These are phyloP conservation scores for Cercospora citrullina DNA, from an alignment of 2,329 filamentous ascomycete species.

Conservation along the genomic window DNA sequence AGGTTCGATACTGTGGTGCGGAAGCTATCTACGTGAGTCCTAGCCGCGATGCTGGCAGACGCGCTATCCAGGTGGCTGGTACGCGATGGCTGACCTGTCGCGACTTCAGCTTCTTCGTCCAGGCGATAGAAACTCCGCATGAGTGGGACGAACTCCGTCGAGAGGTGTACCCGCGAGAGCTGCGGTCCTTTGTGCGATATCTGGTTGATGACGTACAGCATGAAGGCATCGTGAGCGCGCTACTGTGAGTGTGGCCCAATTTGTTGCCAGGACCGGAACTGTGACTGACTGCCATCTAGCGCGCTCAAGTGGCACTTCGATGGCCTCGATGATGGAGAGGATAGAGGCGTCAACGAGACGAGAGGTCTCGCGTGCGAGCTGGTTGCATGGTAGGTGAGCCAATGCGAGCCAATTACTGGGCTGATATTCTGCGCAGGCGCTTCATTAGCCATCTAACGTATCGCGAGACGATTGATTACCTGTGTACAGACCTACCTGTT, in stretches of 20 bases:
- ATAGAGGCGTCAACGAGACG: conserved; percentile 66
- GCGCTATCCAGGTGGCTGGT: conserved; percentile 12
- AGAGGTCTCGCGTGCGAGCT: conserved; percentile 76
- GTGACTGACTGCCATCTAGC: conserved; percentile 43
- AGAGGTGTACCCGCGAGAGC: conserved; percentile 58
- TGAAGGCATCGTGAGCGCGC: conserved; percentile 68
- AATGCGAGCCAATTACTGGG: background rate
- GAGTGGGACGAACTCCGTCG: conserved; percentile 74
- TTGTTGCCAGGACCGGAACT: background rate
- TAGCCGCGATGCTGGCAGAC: background rate
- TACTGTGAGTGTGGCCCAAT: conserved; percentile 56
- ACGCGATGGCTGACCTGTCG: conserved; percentile 16
- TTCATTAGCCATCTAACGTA: conserved; percentile 71
- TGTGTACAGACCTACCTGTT: conserved; percentile 65
- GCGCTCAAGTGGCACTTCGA: conserved; percentile 74
- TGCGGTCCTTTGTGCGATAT: conserved; percentile 65
- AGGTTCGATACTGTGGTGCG: conserved; percentile 64
- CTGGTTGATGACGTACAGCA: conserved; percentile 65
- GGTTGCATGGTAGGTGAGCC: conserved; percentile 59
- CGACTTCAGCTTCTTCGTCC: conserved; percentile 58
- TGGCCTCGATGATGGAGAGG: conserved; percentile 58
- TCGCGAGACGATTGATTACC: conserved; percentile 70
- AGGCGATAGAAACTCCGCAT: conserved; percentile 63
- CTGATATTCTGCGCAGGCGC: conserved; percentile 46
- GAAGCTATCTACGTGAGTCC: conserved; percentile 62